Evolutionary conservation across 306 rosid species (phyloP).

Genomic region (Potentilla sterilis): DNA sequence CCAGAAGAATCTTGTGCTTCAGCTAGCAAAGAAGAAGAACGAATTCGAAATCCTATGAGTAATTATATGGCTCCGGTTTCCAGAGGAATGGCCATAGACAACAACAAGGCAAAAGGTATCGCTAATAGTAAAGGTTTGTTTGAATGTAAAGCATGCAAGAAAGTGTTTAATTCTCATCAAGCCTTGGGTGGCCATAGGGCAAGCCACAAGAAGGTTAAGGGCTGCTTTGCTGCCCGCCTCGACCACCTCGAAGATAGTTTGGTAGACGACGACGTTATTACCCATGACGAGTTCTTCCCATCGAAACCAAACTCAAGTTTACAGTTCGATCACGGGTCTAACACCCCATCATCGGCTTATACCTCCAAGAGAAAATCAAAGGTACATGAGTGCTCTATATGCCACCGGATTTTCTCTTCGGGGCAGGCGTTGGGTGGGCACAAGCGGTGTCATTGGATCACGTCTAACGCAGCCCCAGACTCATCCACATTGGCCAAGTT

Average conservation of each 20-base stretch:
- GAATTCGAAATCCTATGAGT: slow-evolving; percentile 44
- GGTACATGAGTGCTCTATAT: slow-evolving; percentile 90
- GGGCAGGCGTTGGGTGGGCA: slow-evolving; percentile 97
- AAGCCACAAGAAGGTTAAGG: slow-evolving; percentile 93
- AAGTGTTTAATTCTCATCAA: slow-evolving; percentile 91
- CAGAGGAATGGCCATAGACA: slow-evolving; percentile 19
- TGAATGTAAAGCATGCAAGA: slow-evolving; percentile 94
- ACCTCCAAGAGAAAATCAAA: slow-evolving; percentile 65
- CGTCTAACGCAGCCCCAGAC: slow-evolving; percentile 54
- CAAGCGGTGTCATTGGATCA: slow-evolving; percentile 95
- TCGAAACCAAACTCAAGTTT: slow-evolving; percentile 48
- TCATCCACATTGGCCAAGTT: slow-evolving; percentile 55
- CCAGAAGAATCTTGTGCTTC: slow-evolving; percentile 84
- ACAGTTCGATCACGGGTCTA: slow-evolving; percentile 43
- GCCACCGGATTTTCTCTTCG: slow-evolving; percentile 81
- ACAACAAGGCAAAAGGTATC: slow-evolving; percentile 46
- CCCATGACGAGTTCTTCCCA: slow-evolving; percentile 55
- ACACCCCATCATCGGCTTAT: slow-evolving; percentile 36
- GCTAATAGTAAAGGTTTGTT: slow-evolving; percentile 51
- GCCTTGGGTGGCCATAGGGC: slow-evolving; percentile 98
- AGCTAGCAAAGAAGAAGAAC: slow-evolving; percentile 69
- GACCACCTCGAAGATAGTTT: slow-evolving; percentile 46
- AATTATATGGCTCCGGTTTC: slow-evolving; percentile 52
- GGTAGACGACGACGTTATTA: slow-evolving; percentile 53
- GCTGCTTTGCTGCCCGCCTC: slow-evolving; percentile 82